Conservation (phyloP, 768 basidiomycete species). For the Cubamyces sp. region DNA sequence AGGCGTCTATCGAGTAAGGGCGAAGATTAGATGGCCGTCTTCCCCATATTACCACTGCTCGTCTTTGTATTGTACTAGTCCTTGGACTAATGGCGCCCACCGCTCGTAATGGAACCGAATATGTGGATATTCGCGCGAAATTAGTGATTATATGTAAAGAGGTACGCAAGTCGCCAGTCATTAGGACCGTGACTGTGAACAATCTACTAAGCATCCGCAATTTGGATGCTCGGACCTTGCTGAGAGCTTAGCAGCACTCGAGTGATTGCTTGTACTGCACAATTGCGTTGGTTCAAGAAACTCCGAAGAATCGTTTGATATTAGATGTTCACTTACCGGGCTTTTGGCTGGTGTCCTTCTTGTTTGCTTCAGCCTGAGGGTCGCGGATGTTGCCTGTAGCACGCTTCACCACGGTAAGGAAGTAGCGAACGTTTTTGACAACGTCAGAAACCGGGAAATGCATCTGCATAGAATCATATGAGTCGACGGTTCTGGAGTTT, state of each 20-base stretch:
- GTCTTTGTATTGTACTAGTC: neutral
- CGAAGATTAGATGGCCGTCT: neutral
- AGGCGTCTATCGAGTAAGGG: conserved; percentile 5
- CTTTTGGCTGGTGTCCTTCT: conserved; percentile 42
- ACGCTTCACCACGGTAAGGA: conserved; percentile 72
- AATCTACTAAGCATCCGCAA: conserved; percentile 66
- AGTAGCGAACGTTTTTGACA: conserved; percentile 75
- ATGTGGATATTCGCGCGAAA: neutral
- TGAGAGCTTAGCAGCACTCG: conserved; percentile 84
- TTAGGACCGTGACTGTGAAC: neutral
- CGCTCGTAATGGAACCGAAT: neutral
- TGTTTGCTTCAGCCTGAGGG: conserved; percentile 46
- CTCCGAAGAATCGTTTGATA: neutral
- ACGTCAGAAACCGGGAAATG: conserved; percentile 77
- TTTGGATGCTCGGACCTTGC: conserved; percentile 87
- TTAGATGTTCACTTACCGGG: conserved; percentile 40
- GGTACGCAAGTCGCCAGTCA: neutral
- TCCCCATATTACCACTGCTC: too few relatives aligned
- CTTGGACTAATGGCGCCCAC: conserved; percentile 2
- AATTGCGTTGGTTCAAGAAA: neutral
- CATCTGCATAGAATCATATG: conserved; percentile 49
- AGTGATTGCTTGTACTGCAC: conserved; percentile 71
- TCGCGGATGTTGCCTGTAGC: conserved; percentile 74
- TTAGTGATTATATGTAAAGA: neutral
- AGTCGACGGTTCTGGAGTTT: neutral